Base-by-base conservation (phyloP, 495 filamentous ascomycete genomes). In the Daldinia bambusicola region DNA sequence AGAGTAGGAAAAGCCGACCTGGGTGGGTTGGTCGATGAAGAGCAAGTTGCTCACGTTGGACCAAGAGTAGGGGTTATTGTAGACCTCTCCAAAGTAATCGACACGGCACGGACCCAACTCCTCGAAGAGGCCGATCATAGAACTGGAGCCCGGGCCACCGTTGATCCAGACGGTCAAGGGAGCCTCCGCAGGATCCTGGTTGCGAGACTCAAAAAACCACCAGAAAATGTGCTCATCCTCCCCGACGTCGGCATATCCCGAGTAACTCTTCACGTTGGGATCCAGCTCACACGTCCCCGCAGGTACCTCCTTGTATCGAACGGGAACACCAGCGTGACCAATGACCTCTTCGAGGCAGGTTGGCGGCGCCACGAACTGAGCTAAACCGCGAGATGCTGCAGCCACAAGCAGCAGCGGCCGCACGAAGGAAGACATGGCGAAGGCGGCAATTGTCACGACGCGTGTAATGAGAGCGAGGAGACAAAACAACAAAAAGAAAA, bases 201-300 rank as follows among this genome's bases (percentile, higher is more conserved):
- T 83, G 62, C 88, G 80, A 4, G 87, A 79, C 73, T 90, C 87
- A 67, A 90, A 90, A 71, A 89, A 89, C 86, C 87, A 89, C 77
- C 83, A 91, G 79, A 90, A 91, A 50, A 89, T 87, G 70, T 91
- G 88, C 72, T 89, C 76, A 70, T 88, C 74, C 56, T 86, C 85
- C 1, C 70, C 80, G 36, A 91, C 83, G 78, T 91, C 89, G 12
- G 88, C 86, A 67, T 91, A 92, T 3, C 89, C 89, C 30, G 86
- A 87, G 76, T 87, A 91, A 61, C 85, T 88, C 75, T 90, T 90
- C 14, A 91, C 88, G 48, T 82, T 78, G 1, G 89, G 88, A 63
- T 89, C 84, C 2, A 86, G 83, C 78, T 92, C 89, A 66, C 89
- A 92, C 48, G 90, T 87, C 13, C 89, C 89, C 9, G 84, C 76